phyloP scores from a whole-genome alignment of 139 green algal genomes.

The Coelastrella sp. region DNA sequence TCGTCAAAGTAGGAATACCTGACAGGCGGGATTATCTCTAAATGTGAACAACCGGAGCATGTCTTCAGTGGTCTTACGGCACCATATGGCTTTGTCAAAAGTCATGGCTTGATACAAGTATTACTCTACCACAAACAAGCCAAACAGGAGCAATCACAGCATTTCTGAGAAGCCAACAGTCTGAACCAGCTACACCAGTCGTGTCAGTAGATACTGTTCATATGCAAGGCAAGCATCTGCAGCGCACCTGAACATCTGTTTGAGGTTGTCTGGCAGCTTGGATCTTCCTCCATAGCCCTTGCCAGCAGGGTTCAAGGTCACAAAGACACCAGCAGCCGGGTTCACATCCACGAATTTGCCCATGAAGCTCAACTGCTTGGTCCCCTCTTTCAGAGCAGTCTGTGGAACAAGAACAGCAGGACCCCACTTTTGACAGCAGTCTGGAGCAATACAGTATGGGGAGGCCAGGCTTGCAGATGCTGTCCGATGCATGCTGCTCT shows the following conservation, averaged over 20 bases:
- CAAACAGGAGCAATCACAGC: too few relatives aligned
- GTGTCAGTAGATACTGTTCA: background rate
- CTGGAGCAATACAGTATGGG: background rate
- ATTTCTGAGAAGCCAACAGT: too few relatives aligned
- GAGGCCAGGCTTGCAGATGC: too few relatives aligned
- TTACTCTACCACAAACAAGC: too few relatives aligned
- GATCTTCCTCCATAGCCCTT: constrained; percentile 86
- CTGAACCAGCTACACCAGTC: background rate
- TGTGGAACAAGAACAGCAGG: constrained; percentile 43
- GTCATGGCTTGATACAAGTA: too few relatives aligned
- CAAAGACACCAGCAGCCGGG: constrained; percentile 84
- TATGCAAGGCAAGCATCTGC: background rate
- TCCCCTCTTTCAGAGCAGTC: constrained; percentile 71
- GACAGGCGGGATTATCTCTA: too few relatives aligned
- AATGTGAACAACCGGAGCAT: too few relatives aligned
- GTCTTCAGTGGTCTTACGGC: too few relatives aligned
- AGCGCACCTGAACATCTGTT: constrained; percentile 81
- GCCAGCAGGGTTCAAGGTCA: constrained; percentile 90
- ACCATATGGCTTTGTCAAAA: too few relatives aligned
- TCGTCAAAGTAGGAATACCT: too few relatives aligned
- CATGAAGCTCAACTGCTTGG: constrained; percentile 72
- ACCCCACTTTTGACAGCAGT: background rate
- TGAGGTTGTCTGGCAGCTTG: constrained; percentile 91
- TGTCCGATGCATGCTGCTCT: too few relatives aligned
- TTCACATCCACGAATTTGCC: constrained; percentile 74